Base-by-base conservation (phyloP, 2,329 filamentous ascomycete species). In the Xylariaceae sp. region DNA sequence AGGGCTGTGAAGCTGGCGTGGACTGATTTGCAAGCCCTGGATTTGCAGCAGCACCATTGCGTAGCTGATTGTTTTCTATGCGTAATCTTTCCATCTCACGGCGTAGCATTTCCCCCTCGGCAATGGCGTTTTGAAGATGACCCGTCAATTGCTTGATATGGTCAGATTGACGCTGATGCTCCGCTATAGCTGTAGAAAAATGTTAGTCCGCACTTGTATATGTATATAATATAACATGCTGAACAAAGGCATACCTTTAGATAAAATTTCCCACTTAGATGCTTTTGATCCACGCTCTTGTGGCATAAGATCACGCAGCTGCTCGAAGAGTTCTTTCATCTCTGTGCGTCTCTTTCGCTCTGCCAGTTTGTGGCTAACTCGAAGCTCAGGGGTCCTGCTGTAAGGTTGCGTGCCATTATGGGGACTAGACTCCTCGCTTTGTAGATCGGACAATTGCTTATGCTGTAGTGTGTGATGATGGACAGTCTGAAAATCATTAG, bases 201-300 rank as follows among this genome's bases (percentile, higher is more conserved):
- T 19, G 45, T 69, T 22, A 68, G 58, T 50, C 54, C 40, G 2
- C 19, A n/a, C 13, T 16, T n/a, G n/a, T n/a, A n/a, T n/a, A n/a
- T 34, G 10, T 34, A 34, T 46, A 15, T 18, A 44, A 43, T 19
- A n/a, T 26, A 19, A 16, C 32, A 7, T 5, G 4, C 44, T 16
- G 10, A 44, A 26, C 48, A 13, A 10, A 10, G n/a, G 68, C 79
- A 58, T 74, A 92, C 89, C 87, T 76, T 92, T 92, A 2, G 87
- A 91, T 15, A 95, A 68, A 46, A 92, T 91, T 64, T 95, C 89
- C 89, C 89, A 95, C 64, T 95, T 95, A 61, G 88, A 92, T 0
- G 89, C 89, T 68, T 94, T 95, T 21, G 86, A 87, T 1, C 89
- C 89, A 15, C 89, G 83, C 63, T 89, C 88, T 62, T 90, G 87